A percentile compares a stretch with the other conserved stretches of the same genome.
phyloP scores from a whole-genome alignment of 192 early-diverging fungal species.

The Coemansia erecta region DNA sequence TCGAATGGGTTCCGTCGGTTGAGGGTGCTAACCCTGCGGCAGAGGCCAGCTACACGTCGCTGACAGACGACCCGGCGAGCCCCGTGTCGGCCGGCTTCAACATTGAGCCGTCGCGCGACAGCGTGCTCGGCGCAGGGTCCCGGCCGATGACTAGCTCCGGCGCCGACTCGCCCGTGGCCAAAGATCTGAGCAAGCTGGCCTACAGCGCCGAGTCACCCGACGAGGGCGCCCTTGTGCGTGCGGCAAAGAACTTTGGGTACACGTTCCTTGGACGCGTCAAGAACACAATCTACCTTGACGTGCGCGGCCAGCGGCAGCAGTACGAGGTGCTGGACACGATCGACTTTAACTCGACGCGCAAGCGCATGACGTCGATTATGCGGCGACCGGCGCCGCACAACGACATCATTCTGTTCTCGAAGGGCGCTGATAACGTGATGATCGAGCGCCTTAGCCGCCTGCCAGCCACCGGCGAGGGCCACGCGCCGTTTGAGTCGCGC shows the following conservation, averaged over 20 bases:
- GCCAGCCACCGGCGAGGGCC: slow-evolving; percentile 8
- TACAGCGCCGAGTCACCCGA: slow-evolving; percentile 72
- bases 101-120: neutral
- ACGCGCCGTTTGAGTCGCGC: slow-evolving; percentile 24
- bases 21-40: neutral
- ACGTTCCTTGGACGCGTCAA: slow-evolving; percentile 63
- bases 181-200: slow-evolving; percentile 31
- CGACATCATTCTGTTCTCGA: slow-evolving; percentile 84
- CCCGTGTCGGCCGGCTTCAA: neutral
- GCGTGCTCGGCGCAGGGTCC: neutral
- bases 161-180: neutral
- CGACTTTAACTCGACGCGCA: slow-evolving; percentile 95
- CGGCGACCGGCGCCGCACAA: slow-evolving; percentile 67
- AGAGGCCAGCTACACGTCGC: slow-evolving; percentile 2
- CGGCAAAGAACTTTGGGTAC: slow-evolving; percentile 77
- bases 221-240: slow-evolving; percentile 77
- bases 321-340: slow-evolving; percentile 85
- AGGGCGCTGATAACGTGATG: slow-evolving; percentile 97
- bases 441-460: slow-evolving; percentile 64
- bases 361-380: slow-evolving; percentile 90
- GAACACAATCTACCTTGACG: slow-evolving; percentile 61
- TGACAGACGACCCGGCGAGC: neutral
- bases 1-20: slow-evolving; percentile 40
- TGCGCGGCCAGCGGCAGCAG: slow-evolving; percentile 62
- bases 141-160: neutral